Evolutionary conservation across 805 yeast genomes (phyloP).

Genomic region (Cyberlindnera mrakii): DNA sequence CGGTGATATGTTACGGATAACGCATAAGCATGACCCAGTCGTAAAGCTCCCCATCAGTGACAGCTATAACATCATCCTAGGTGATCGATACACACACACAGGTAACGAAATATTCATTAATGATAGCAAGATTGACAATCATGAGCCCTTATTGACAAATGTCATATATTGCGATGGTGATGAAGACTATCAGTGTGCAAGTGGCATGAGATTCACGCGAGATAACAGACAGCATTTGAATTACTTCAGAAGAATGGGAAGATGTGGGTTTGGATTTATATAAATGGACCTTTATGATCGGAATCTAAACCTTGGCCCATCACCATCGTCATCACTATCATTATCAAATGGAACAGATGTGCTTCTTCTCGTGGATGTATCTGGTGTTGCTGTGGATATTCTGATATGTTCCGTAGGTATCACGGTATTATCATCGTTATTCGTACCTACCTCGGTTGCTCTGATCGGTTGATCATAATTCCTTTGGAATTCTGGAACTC

Average conservation of each 20-base stretch:
- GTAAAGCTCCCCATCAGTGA: constrained; percentile 21
- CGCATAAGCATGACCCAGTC: constrained; percentile 23
- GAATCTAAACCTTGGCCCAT: constrained; percentile 31
- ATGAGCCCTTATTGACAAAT: constrained; percentile 28
- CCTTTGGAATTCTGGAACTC: constrained; percentile 17
- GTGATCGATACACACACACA: constrained; percentile 15
- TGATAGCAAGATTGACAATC: constrained; percentile 11
- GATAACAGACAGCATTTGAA: constrained; percentile 23
- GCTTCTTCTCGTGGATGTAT: no score
- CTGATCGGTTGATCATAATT: neutral
- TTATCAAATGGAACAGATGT: constrained; percentile 5
- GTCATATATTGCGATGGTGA: constrained; percentile 74
- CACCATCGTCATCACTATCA: constrained; percentile 27
- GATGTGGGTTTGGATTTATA: constrained; percentile 18
- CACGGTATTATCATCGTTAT: neutral
- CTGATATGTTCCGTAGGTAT: no score
- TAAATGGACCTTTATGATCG: constrained; percentile 6
- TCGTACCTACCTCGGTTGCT: no score
- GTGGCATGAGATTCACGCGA: constrained; percentile 13
- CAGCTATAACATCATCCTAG: constrained; percentile 6
- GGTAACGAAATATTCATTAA: constrained; percentile 21
- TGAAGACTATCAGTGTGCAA: constrained; percentile 49
- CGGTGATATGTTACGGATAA: constrained; percentile 13
- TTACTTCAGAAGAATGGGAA: constrained; percentile 24
- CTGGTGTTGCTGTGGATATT: no score